phyloP scores from a whole-genome alignment of 2,329 filamentous ascomycete genomes.

The Gremmenia infestans region DNA sequence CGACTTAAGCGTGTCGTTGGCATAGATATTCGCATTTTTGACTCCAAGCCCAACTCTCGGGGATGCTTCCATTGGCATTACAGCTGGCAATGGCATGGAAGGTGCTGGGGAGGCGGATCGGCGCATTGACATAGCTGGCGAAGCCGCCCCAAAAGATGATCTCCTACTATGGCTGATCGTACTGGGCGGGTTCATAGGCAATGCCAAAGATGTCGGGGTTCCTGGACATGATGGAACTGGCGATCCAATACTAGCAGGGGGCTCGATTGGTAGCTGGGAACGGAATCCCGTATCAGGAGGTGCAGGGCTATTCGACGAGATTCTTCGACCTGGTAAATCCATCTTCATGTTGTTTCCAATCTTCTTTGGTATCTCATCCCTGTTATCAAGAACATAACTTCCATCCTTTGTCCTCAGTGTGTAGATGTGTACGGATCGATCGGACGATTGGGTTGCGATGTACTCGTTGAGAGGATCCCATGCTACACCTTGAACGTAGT shows the following conservation, averaged over 20 bases:
- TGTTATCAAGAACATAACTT: slow-evolving; percentile 71
- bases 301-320: slow-evolving; percentile 88
- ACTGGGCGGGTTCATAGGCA: slow-evolving; percentile 93
- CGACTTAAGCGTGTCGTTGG: slow-evolving; percentile 93
- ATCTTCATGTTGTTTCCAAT: slow-evolving; percentile 74
- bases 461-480: slow-evolving; percentile 99
- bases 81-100: slow-evolving; percentile 87
- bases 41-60: slow-evolving; percentile 66
- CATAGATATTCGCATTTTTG: slow-evolving; percentile 86
- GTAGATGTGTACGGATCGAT: slow-evolving; percentile 97
- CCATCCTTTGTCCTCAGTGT: slow-evolving; percentile 94
- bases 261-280: slow-evolving; percentile 55
- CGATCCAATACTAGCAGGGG: slow-evolving; percentile 61
- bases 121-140: slow-evolving; percentile 57
- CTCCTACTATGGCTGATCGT: slow-evolving; percentile 85
- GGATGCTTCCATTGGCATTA: slow-evolving; percentile 88
- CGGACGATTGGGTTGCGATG: slow-evolving; percentile 95
- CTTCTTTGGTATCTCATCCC: slow-evolving; percentile 62
- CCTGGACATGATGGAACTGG: slow-evolving; percentile 88
- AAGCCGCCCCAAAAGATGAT: slow-evolving; percentile 82
- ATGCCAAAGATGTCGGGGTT: slow-evolving; percentile 80
- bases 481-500: slow-evolving; percentile 96
- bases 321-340: slow-evolving; percentile 85
- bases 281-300: slow-evolving; percentile 74
- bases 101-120: slow-evolving; percentile 91